Evolutionary conservation across 225 moss, liverwort and hornwort genomes (phyloP).

Genomic region (Sphagnum contortum): DNA sequence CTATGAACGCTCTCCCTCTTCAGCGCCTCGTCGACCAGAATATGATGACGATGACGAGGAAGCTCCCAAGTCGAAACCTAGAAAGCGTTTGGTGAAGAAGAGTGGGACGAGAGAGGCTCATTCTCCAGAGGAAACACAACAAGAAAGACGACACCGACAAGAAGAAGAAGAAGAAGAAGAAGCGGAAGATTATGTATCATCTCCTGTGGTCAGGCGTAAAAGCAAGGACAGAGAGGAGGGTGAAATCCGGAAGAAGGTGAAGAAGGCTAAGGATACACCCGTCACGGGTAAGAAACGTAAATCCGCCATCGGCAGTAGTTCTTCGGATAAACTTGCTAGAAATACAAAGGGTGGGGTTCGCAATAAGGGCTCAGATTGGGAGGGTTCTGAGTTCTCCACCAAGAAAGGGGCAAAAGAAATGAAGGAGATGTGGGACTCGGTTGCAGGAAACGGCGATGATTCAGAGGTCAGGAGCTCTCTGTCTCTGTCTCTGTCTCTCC

Average conservation of each 20-base stretch:
- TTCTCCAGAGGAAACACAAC: slow-evolving; percentile 29
- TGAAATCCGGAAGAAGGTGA: slow-evolving; percentile 18
- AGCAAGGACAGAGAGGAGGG: slow-evolving; percentile 29
- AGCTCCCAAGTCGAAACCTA: slow-evolving; percentile 38
- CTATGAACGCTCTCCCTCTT: slow-evolving; percentile 8
- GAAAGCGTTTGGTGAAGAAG: slow-evolving; percentile 67
- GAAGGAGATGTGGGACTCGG: slow-evolving; percentile 70
- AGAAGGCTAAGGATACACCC: slow-evolving; percentile 31
- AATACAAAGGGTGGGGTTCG: slow-evolving; percentile 14
- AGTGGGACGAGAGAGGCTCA: slow-evolving; percentile 19
- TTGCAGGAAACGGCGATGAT: slow-evolving; percentile 46
- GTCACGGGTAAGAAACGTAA: slow-evolving; percentile 18
- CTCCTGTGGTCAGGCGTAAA: slow-evolving; percentile 21
- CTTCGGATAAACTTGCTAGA: slow-evolving; percentile 34
- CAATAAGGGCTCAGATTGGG: slow-evolving; percentile 18
- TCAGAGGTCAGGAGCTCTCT: slow-evolving; percentile 36
- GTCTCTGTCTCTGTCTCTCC: background rate
- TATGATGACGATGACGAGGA: slow-evolving; percentile 15
- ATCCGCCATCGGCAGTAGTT: slow-evolving; percentile 4
- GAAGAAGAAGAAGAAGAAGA: slow-evolving; percentile 13
- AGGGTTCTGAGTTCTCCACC: slow-evolving; percentile 12
- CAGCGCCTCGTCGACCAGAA: slow-evolving; percentile 14
- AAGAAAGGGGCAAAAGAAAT: slow-evolving; percentile 59
- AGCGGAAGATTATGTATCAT: slow-evolving; percentile 6
- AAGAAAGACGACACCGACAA: too few species aligned